Conservation (phyloP, 345 rosid genomes). For the Cochlearia excelsa region DNA sequence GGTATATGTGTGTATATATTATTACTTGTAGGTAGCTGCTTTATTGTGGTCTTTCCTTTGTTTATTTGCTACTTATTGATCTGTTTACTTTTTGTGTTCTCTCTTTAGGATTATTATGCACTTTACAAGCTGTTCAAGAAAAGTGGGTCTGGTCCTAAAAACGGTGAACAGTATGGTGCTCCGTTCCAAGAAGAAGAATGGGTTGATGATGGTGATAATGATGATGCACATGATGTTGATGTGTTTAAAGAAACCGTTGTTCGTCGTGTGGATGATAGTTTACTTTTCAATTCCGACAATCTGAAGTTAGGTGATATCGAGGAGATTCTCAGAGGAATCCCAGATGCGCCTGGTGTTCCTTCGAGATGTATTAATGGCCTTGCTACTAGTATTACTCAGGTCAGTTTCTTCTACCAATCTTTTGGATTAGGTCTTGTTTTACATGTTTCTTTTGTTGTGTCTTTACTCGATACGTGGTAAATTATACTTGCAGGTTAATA, state of each 20-base stretch:
- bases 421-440: neutral
- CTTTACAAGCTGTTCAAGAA: conserved; percentile 86
- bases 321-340: conserved; percentile 14
- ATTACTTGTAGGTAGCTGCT: neutral
- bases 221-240: conserved; percentile 5
- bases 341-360: conserved; percentile 17
- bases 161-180: conserved; percentile 92
- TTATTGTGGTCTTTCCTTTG: neutral
- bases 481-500: conserved; percentile 24
- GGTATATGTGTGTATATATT: conserved; percentile 37
- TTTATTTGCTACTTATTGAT: neutral
- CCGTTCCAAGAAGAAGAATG: conserved; percentile 85
- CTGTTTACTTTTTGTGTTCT: neutral
- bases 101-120: conserved; percentile 75
- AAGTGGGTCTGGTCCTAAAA: conserved; percentile 92
- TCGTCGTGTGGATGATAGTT: neutral
- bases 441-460: neutral
- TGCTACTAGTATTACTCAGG: conserved; percentile 4
- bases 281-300: conserved; percentile 15
- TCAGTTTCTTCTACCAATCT: conserved; percentile 4
- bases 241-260: neutral
- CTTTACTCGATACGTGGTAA: no score
- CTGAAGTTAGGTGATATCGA: conserved; percentile 19
- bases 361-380: neutral
- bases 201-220: conserved; percentile 51